Evolutionary conservation across 495 filamentous ascomycete genomes (phyloP), one percentile per base, ranked within the genome.

Genomic region (Aspergillus leporis): DNA sequence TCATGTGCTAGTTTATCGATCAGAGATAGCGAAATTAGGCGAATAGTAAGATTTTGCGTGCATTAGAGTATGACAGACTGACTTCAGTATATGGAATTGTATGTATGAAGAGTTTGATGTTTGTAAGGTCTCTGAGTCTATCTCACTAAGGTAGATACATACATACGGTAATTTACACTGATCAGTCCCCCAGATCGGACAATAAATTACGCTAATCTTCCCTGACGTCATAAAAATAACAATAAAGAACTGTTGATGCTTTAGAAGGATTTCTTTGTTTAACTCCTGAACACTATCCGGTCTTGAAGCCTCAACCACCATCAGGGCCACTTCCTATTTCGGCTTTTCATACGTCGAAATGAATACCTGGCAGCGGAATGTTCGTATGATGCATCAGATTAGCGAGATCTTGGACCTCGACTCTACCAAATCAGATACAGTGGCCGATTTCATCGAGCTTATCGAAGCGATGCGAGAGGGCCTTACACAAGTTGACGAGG

Each of bases 401-500:
- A 59, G 66, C 46, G 70, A 73, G 60, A 66, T 70, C 46, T 55
- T 73, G 13, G 68, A 73, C 31, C 56, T 73, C 31, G 70, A 73
- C 54, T 63, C 64, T 0, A 31, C 51, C 22, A 60, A 66, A 50
- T 68, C 65, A 48, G 61, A 66, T 51, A 57, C 51, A 38, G 60
- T 70, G 18, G 57, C 61, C 41, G 70, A 70, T 48, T 70, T 73
- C 43, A 51, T 69, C 43, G 51, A 62, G 23, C 66, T 73, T 7
- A 69, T 73, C 32, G 53, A 70, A 25, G 70, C 70, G 3, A 63
- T 69, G 38, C 62, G 68, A 21, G 70, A 73, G 41, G 70, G 70
- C 16, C 61, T 70, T 23, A 59, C 59, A 23, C 64, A 65, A 45
- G 65, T 73, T 36, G 64, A 73, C 49, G 64, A 68, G 2, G 59